phyloP scores from a whole-genome alignment of 495 filamentous ascomycete genomes.

The Ramalina intermedia region DNA sequence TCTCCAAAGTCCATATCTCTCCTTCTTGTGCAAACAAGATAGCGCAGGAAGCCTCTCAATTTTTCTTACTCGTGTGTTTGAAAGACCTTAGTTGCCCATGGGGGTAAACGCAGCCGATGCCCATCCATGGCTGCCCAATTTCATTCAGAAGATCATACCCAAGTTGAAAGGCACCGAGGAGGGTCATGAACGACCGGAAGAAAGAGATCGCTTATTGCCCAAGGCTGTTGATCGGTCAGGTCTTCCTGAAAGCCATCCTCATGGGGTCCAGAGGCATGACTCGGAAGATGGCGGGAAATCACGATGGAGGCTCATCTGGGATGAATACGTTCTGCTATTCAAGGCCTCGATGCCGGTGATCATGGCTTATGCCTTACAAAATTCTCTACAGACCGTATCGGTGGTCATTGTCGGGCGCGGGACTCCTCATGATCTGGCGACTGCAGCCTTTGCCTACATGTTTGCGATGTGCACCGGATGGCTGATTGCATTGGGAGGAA shows the following conservation, averaged over 20 bases:
- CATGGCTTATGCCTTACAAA: constrained; percentile 78
- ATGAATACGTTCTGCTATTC: constrained; percentile 55
- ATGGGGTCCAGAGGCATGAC: constrained; percentile 3
- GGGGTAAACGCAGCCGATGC: constrained; percentile 6
- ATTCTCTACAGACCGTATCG: constrained; percentile 73
- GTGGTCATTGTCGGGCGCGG: constrained; percentile 73
- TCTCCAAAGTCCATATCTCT: no score
- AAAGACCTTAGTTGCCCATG: constrained; percentile 1
- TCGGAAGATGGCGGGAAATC: constrained; percentile 7
- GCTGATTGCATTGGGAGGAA: constrained; percentile 85
- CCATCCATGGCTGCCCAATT: constrained; percentile 11
- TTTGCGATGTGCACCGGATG: constrained; percentile 86
- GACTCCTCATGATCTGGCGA: constrained; percentile 67
- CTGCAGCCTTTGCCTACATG: constrained; percentile 84
- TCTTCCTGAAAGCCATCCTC: constrained; percentile 1
- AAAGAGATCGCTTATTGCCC: constrained; percentile 34
- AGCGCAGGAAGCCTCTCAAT: no score
- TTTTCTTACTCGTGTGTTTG: no score
- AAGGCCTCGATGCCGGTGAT: constrained; percentile 67
- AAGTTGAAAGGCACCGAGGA: not conserved
- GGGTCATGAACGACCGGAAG: constrained; percentile 15
- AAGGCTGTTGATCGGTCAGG: constrained; percentile 19
- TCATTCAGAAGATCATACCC: constrained; percentile 1
- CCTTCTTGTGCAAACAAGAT: no score
- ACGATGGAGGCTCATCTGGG: constrained; percentile 22